These are phyloP conservation scores for Ruellia speciosa DNA, from an alignment of 305 asterid species.

Conservation along the genomic window DNA sequence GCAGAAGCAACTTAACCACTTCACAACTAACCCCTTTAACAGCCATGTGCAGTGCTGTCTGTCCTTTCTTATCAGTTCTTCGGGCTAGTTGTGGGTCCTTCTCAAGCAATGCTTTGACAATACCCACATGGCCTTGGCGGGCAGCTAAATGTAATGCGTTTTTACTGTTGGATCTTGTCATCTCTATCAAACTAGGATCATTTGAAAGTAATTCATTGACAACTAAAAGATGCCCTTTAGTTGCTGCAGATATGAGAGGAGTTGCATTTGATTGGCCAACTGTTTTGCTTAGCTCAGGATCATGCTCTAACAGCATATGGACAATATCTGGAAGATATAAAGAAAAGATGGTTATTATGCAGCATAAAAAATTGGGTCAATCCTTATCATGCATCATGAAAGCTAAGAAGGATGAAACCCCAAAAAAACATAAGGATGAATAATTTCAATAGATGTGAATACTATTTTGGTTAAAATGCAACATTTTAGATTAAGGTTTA, in stretches of 20 bases:
- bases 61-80: constrained; percentile 80
- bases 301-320: constrained; percentile 57
- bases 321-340: constrained; percentile 43
- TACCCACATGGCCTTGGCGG: constrained; percentile 70
- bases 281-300: constrained; percentile 56
- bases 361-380: too few relatives aligned
- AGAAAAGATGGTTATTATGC: neutral
- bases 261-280: constrained; percentile 71
- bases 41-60: constrained; percentile 80
- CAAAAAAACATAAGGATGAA: neutral
- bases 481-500: too few relatives aligned
- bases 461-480: neutral
- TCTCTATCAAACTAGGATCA: constrained; percentile 61
- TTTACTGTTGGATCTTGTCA: constrained; percentile 66
- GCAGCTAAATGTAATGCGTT: constrained; percentile 76
- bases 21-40: constrained; percentile 65
- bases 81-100: constrained; percentile 66
- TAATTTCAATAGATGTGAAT: neutral
- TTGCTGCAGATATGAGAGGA: constrained; percentile 78
- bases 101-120: constrained; percentile 61
- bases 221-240: constrained; percentile 68
- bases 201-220: constrained; percentile 62
- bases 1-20: constrained; percentile 68
- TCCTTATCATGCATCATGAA: neutral
- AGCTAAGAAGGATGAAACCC: neutral